A percentile compares a stretch with the other conserved stretches of the same genome.
Evolutionary conservation across 2,329 filamentous ascomycete species (phyloP).

Genomic region (Fusarium armeniacum): DNA sequence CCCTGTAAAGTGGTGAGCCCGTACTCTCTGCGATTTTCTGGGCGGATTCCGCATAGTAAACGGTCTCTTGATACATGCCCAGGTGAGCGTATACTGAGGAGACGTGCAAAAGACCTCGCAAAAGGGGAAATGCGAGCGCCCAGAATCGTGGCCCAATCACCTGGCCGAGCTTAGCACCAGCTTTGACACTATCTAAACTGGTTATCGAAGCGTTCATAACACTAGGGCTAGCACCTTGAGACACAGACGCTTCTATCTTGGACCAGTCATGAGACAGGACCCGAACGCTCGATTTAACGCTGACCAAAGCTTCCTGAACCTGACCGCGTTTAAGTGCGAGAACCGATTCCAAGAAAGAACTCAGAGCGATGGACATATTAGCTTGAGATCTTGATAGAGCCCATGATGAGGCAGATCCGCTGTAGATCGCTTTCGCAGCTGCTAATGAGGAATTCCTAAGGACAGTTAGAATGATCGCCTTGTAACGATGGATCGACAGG

Average conservation of each 20-base stretch:
- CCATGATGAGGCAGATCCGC: constrained; percentile 52
- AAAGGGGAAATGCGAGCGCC: constrained; percentile 80
- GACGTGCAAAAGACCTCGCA: constrained; percentile 78
- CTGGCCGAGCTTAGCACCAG: constrained; percentile 39
- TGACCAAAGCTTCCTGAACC: constrained; percentile 68
- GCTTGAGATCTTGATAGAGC: constrained; percentile 54
- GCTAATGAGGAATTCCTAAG: constrained; percentile 52
- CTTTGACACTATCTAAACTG: constrained; percentile 49
- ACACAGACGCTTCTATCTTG: constrained; percentile 59
- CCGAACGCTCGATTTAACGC: constrained; percentile 70
- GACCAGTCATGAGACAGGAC: constrained; percentile 69
- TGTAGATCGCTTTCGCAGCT: constrained; percentile 58
- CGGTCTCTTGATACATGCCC: constrained; percentile 88
- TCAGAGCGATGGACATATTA: constrained; percentile 51
- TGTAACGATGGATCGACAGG: not conserved
- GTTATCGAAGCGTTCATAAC: constrained; percentile 51
- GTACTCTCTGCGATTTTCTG: constrained; percentile 80
- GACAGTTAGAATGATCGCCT: constrained; percentile 24
- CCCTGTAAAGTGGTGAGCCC: constrained; percentile 70
- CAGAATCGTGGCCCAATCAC: constrained; percentile 76
- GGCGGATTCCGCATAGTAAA: constrained; percentile 89
- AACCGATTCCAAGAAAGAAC: constrained; percentile 71
- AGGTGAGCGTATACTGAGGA: constrained; percentile 85
- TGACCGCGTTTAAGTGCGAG: constrained; percentile 74
- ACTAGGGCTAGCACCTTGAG: constrained; percentile 41